These are phyloP conservation scores for Odonthalia washingtoniensis DNA, from an alignment of 31 red algal genomes.

Conservation along the genomic window DNA sequence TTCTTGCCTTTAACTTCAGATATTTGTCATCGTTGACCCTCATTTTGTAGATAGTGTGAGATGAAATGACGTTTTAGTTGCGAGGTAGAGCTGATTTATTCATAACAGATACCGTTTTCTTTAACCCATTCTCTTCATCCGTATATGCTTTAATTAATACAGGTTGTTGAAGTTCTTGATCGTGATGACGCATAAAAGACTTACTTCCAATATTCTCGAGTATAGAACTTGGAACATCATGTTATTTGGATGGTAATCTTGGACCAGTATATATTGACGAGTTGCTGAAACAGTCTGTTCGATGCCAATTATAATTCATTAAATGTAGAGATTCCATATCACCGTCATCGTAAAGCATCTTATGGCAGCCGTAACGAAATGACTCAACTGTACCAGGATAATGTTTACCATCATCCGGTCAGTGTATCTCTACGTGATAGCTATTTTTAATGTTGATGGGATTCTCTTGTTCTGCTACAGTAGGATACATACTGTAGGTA, in stretches of 20 bases:
- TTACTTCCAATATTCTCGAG: not conserved
- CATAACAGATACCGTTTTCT: too few relatives aligned
- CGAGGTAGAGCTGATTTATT: too few relatives aligned
- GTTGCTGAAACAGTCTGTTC: not conserved
- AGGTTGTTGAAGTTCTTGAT: not conserved
- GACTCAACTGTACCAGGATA: too few relatives aligned
- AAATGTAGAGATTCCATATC: too few relatives aligned
- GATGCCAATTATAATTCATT: too few relatives aligned
- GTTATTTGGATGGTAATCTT: not conserved
- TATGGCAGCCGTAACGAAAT: too few relatives aligned
- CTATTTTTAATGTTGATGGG: not conserved
- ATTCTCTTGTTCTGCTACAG: not conserved
- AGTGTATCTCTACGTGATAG: not conserved
- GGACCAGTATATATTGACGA: not conserved
- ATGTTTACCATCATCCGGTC: not conserved
- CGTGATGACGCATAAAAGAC: too few relatives aligned
- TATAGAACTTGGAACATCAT: not conserved
- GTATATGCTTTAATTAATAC: too few relatives aligned
- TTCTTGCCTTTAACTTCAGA: not conserved
- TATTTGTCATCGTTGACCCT: not conserved
- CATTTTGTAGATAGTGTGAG: conserved; percentile 22
- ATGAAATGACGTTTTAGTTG: conserved; percentile 30
- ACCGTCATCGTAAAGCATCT: too few relatives aligned
- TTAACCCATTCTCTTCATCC: too few relatives aligned
- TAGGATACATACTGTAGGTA: not conserved